Percentiles rank a stretch among this genome's conserved stretches.
Evolutionary conservation across 192 early-diverging fungal genomes (phyloP).

Genomic region (Pecoramyces ruminantium): DNA sequence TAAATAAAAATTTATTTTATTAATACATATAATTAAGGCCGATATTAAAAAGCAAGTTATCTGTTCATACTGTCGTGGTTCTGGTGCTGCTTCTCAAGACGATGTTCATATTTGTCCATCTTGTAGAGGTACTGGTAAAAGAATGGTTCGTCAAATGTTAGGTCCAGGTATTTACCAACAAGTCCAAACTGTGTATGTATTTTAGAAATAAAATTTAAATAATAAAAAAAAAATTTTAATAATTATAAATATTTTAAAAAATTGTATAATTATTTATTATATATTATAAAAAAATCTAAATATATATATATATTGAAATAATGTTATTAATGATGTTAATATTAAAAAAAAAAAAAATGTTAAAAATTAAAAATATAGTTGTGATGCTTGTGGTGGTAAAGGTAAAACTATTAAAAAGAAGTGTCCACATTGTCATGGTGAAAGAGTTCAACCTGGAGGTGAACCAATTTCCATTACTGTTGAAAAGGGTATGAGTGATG

Average conservation of each 20-base stretch:
- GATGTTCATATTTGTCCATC: conserved; percentile 66
- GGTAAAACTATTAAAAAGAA: conserved; percentile 68
- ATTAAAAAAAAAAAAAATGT: no score
- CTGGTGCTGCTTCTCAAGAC: conserved; percentile 66
- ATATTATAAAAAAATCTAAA: no score
- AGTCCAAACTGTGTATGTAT: conserved; percentile 56
- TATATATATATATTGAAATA: no score
- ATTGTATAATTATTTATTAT: no score
- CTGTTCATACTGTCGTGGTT: conserved; percentile 82
- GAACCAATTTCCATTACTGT: conserved; percentile 62
- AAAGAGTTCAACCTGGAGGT: conserved; percentile 66
- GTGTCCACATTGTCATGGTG: conserved; percentile 69
- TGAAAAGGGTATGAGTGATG: conserved; percentile 72
- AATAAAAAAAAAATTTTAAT: no score
- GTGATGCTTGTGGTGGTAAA: conserved; percentile 76
- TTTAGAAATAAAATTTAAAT: no score
- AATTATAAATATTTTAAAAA: no score
- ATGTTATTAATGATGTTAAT: no score
- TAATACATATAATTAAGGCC: conserved; percentile 25
- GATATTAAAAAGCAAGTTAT: conserved; percentile 89
- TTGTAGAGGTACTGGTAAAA: conserved; percentile 68
- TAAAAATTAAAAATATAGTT: conserved; percentile 26
- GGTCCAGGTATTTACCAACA: conserved; percentile 90
- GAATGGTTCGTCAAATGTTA: conserved; percentile 65
- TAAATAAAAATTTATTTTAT: no score